A percentile compares a stretch with the other conserved stretches of the same genome.
Conservation (phyloP, 345 rosid species). For the Orychophragmus violaceus region DNA sequence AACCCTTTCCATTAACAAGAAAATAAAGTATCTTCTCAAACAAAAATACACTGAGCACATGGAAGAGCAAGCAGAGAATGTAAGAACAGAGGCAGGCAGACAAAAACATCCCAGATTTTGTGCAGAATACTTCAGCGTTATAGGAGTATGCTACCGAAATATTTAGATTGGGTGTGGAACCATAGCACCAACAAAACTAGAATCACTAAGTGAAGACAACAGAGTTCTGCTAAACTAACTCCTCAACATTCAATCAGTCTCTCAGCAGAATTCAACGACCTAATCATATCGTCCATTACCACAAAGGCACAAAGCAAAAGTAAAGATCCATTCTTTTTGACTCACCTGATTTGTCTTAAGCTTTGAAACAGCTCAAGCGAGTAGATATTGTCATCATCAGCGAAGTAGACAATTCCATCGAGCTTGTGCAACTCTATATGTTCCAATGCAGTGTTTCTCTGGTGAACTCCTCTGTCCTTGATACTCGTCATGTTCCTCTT, state of each 20-base stretch:
- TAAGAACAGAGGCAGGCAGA: background rate
- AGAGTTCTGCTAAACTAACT: background rate
- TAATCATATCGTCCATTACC: too few relatives aligned
- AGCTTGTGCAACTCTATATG: conserved; percentile 73
- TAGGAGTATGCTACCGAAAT: background rate
- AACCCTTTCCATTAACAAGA: background rate
- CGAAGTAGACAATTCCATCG: conserved; percentile 82
- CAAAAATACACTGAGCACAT: background rate
- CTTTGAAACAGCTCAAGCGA: conserved; percentile 65
- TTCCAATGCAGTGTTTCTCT: conserved; percentile 71
- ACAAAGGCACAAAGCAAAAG: background rate
- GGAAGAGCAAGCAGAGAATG: background rate
- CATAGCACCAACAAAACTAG: background rate
- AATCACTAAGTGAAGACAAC: background rate
- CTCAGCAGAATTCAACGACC: background rate
- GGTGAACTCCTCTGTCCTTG: conserved; percentile 73
- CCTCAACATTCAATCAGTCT: background rate
- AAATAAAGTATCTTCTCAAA: background rate
- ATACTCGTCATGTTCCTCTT: conserved; percentile 42
- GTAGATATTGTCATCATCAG: conserved; percentile 78
- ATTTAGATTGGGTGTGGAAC: background rate
- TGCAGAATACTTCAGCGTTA: background rate
- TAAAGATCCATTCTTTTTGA: background rate
- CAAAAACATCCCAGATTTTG: background rate
- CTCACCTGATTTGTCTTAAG: conserved; percentile 62